These are phyloP conservation scores for Nemania diffusa DNA, from an alignment of 2,329 filamentous ascomycete genomes.

Conservation along the genomic window DNA sequence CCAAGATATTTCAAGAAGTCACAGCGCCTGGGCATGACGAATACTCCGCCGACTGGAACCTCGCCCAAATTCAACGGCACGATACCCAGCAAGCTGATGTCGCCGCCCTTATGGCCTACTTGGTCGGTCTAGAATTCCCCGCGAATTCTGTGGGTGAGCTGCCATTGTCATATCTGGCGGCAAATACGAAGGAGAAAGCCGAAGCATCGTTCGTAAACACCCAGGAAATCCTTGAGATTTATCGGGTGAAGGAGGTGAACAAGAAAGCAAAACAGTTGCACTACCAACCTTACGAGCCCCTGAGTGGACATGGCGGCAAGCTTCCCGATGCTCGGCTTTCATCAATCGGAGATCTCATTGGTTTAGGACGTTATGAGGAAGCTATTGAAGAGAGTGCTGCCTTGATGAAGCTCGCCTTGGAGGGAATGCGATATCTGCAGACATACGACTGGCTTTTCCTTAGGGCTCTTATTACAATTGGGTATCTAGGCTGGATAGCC, in stretches of 20 bases:
- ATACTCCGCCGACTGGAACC: slow-evolving; percentile 88
- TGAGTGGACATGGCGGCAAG: slow-evolving; percentile 69
- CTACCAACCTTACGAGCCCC: slow-evolving; percentile 78
- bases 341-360: slow-evolving; percentile 75
- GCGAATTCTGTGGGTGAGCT: slow-evolving; percentile 96
- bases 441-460: slow-evolving; percentile 99
- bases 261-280: slow-evolving; percentile 80
- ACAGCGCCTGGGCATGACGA: slow-evolving; percentile 87
- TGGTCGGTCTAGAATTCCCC: slow-evolving; percentile 87
- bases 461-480: slow-evolving; percentile 84
- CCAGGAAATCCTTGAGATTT: slow-evolving; percentile 92
- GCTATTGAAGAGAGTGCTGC: slow-evolving; percentile 82
- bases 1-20: slow-evolving; percentile 64
- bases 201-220: slow-evolving; percentile 86
- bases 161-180: slow-evolving; percentile 83
- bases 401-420: slow-evolving; percentile 79
- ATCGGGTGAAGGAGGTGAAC: slow-evolving; percentile 87
- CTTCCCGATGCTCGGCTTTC: slow-evolving; percentile 74
- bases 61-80: slow-evolving; percentile 83
- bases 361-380: slow-evolving; percentile 72
- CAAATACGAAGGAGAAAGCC: slow-evolving; percentile 79
- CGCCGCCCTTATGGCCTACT: slow-evolving; percentile 93
- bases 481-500: slow-evolving; percentile 95
- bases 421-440: slow-evolving; percentile 91
- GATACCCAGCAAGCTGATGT: slow-evolving; percentile 96